Base-by-base conservation (phyloP, 345 rosid genomes). In the Streptanthus diversifolius region DNA sequence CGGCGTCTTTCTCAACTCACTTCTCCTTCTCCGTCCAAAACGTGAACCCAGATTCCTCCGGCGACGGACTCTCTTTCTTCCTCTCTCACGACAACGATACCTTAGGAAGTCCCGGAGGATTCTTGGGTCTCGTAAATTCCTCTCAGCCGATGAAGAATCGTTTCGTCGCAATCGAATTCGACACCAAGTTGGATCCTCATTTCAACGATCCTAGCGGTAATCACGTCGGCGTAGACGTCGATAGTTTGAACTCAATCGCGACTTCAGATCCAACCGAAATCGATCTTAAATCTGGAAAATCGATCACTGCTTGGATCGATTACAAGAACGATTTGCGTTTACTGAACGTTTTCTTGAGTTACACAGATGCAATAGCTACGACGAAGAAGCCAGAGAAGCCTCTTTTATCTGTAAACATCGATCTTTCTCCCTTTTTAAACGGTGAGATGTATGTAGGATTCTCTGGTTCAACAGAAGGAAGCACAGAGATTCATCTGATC, bases 391-490 rank as follows among this genome's bases (percentile, higher is more conserved):
- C 99, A 3, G 52, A 57, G 51, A 78, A 67, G 32, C 90, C 99
- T 5, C 45, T 90, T 3, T 70, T 92, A 17, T 61, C 81, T 2
- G 90, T 86, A 4, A 66, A 82, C 22, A 44, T 88, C 36, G 97
- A 92, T 65, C 90, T 92, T 52, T 86, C 96, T 12, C 82, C 51
- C 35, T 82, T 80, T 59, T 85, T 90, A 29, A 81, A 81, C 45
- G 88, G 82, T 52, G 69, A 47, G 41, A 85, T 83, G 90, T 88
- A 82, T 35, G 91, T 81, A 29, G 99, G 99, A 5, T 92, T 95
- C 73, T 86, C 99, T 0, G 99, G 90, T 27, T 90, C 99, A 30
- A 92, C 95, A 1, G 99, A 95, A 80, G 96, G 98, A 40, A 92
- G 96, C 66, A 92, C 99, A 4, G 98, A 92, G 84, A 73, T 87